These are phyloP conservation scores for Zasmidium cellare DNA, from an alignment of 2,329 filamentous ascomycete species.

Conservation along the genomic window DNA sequence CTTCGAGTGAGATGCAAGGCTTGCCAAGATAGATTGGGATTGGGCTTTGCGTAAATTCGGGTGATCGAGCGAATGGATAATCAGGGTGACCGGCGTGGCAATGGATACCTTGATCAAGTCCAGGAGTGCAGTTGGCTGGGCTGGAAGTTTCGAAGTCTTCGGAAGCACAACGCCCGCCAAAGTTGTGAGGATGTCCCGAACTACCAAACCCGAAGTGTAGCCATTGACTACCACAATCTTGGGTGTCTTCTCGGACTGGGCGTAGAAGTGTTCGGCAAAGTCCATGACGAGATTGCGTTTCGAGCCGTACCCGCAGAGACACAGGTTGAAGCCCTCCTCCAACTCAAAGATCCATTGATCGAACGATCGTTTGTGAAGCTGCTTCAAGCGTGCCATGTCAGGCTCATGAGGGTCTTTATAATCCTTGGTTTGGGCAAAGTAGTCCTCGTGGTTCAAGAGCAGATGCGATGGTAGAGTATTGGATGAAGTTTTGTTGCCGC, in stretches of 20 bases:
- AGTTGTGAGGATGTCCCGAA: slow-evolving; percentile 69
- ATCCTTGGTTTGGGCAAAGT: slow-evolving; percentile 68
- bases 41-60: slow-evolving; percentile 69
- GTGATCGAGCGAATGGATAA: slow-evolving; percentile 84
- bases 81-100: slow-evolving; percentile 36
- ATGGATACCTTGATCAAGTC: slow-evolving; percentile 54
- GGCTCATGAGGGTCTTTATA: slow-evolving; percentile 68
- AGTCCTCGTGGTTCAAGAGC: slow-evolving; percentile 88
- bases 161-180: slow-evolving; percentile 64
- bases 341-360: slow-evolving; percentile 93
- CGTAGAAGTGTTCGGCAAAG: slow-evolving; percentile 72
- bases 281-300: slow-evolving; percentile 73
- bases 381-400: slow-evolving; percentile 70
- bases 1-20: slow-evolving; percentile 70
- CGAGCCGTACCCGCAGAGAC: slow-evolving; percentile 89
- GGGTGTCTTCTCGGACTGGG: slow-evolving; percentile 42
- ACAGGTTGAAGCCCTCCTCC: slow-evolving; percentile 80
- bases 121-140: slow-evolving; percentile 68
- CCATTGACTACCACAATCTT: slow-evolving; percentile 85
- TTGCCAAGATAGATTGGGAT: slow-evolving; percentile 71
- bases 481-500: slow-evolving; percentile 78
- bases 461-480: slow-evolving; percentile 75
- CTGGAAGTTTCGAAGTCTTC: slow-evolving; percentile 55
- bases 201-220: slow-evolving; percentile 66
- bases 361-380: slow-evolving; percentile 78